A percentile compares a stretch with the other conserved stretches of the same genome.
Evolutionary conservation across 2,329 filamentous ascomycete genomes (phyloP).

Genomic region (Chalaropsis thielavioides): DNA sequence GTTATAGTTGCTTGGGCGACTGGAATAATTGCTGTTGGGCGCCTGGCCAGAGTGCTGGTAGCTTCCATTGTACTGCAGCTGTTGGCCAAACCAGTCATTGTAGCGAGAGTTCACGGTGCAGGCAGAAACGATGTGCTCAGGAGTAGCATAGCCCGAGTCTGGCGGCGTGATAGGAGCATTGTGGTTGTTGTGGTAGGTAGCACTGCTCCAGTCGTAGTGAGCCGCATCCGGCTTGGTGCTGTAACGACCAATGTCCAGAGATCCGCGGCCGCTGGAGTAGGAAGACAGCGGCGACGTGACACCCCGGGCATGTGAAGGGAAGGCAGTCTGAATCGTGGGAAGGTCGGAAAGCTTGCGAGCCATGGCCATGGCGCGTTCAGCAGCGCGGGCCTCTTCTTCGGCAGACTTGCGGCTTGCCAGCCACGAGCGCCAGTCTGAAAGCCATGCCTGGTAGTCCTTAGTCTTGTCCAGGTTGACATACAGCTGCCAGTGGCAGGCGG

Average conservation of each 20-base stretch:
- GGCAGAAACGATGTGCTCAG: conserved; percentile 42
- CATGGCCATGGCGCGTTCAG: conserved; percentile 22
- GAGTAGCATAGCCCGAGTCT: conserved; percentile 47
- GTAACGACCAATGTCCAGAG: conserved; percentile 27
- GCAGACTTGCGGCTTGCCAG: conserved; percentile 39
- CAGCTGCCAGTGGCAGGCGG: conserved; percentile 67
- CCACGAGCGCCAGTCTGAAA: conserved; percentile 47
- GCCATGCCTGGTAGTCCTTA: conserved; percentile 53
- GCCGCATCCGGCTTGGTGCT: conserved; percentile 22
- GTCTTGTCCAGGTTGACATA: conserved; percentile 72
- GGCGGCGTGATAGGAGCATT: conserved; percentile 41
- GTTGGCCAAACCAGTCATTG: conserved; percentile 42
- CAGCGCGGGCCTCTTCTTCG: conserved; percentile 24
- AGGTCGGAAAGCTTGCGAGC: conserved; percentile 37
- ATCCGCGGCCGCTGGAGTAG: conserved; percentile 24
- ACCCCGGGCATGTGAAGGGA: conserved; percentile 18
- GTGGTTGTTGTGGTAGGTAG: conserved; percentile 16
- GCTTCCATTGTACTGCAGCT: conserved; percentile 31
- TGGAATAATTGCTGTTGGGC: conserved; percentile 25
- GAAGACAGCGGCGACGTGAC: conserved; percentile 21
- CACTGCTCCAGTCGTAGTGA: conserved; percentile 17
- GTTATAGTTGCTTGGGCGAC: conserved; percentile 30
- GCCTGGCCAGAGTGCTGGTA: conserved; percentile 27
- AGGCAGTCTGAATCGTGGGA: conserved; percentile 31
- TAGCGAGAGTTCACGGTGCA: conserved; percentile 41